Evolutionary conservation across 1,284 basidiomycete species (phyloP).

Genomic region (Pisolithus thermaeus): DNA sequence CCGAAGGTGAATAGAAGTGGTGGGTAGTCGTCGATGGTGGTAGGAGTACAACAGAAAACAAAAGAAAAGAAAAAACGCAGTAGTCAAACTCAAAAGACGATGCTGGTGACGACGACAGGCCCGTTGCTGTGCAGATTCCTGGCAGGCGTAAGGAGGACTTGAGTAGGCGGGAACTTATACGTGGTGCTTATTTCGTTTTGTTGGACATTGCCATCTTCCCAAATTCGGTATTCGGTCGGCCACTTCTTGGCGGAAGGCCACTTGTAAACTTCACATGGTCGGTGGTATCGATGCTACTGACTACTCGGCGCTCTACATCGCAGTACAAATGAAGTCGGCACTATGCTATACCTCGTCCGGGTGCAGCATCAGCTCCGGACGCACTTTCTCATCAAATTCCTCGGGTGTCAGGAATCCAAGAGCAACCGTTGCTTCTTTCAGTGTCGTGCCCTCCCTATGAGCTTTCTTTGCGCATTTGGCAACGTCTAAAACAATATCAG

Average conservation of each 20-base stretch:
- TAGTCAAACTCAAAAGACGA: background rate
- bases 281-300: too few relatives aligned
- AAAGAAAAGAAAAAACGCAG: background rate
- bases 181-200: constrained; percentile 30
- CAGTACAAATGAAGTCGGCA: background rate
- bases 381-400: constrained; percentile 94
- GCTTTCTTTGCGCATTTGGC: constrained; percentile 99
- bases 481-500: constrained; percentile 59
- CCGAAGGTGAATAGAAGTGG: background rate
- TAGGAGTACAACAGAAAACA: background rate
- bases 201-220: constrained; percentile 32
- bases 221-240: constrained; percentile 25
- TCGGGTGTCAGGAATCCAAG: constrained; percentile 85
- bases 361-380: constrained; percentile 86
- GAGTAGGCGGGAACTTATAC: constrained; percentile 29
- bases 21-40: constrained; percentile 2
- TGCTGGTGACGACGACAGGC: constrained; percentile 9
- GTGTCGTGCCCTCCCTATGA: constrained; percentile 93
- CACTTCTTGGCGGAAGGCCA: constrained; percentile 17
- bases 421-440: constrained; percentile 91
- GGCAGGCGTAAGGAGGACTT: constrained; percentile 15
- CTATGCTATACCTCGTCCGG: constrained; percentile 46
- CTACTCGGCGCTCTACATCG: too few relatives aligned
- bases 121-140: constrained; percentile 16
- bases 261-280: too few relatives aligned